Evolutionary conservation across 257 asterid genomes (phyloP), one percentile per base, ranked within the genome.

Genomic region (Fraxinus anomala): DNA sequence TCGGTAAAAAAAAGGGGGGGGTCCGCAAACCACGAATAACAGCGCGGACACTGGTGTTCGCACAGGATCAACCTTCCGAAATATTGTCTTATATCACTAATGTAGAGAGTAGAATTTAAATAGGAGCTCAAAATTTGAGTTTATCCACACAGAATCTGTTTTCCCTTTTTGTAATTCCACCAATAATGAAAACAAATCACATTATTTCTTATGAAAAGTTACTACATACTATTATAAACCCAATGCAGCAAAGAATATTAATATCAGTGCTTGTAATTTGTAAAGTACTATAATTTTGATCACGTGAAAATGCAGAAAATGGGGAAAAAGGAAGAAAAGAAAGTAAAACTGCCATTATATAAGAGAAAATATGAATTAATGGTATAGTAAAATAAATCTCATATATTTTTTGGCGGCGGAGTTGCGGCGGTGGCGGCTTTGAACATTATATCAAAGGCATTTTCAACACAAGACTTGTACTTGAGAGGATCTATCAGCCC

Each of bases 401-500:
- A 47, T 47, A 1, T 39, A 49, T 26, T 54, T 28, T 56, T 14
- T 2, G 42, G n/a, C 4, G 80, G 73, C 36, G 76, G 70, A 56
- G 86, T 72, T 0, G 84, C 21, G 6, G 84, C 71, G 0, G 16
- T 9, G 31, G 95, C 89, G 1, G 92, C 91, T 74, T 88, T 83
- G 80, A 73, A 82, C 68, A 92, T 91, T 0, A 33, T 59, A 19
- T 88, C 83, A 36, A 89, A 93, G 17, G 98, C 92, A 19, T 85
- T 84, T 26, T 86, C 87, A 13, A 90, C 56, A 76, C 89, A 86
- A 14, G 86, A 83, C 66, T 86, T 88, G 79, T 87, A 83, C 47
- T 84, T 90, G 26, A 84, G 54, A 3, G 90, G 84, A 78, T 94
- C 91, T 4, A 94, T 87, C 17, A 83, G 73, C 4, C 87, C 97